phyloP scores from a whole-genome alignment of 2,329 filamentous ascomycete genomes.

The Scedosporium apiospermum region DNA sequence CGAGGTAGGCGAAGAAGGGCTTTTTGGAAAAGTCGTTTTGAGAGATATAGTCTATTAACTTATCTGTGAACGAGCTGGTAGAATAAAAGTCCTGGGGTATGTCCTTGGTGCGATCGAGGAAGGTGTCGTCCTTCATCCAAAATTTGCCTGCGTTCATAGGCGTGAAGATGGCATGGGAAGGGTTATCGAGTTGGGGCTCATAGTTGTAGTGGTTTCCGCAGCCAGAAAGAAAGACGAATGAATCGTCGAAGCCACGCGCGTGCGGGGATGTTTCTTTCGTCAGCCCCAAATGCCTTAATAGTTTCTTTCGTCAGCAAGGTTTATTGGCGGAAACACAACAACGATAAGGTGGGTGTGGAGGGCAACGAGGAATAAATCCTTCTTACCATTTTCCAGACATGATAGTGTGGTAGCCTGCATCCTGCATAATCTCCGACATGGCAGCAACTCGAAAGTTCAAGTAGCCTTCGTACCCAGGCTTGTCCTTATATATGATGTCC shows the following conservation, averaged over 20 bases:
- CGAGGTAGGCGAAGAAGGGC: slow-evolving; percentile 40
- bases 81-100: slow-evolving; percentile 35
- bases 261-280: no score
- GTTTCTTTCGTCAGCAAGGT: no score
- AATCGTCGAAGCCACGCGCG: slow-evolving; percentile 26
- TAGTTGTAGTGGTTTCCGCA: slow-evolving; percentile 44
- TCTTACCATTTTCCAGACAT: slow-evolving; percentile 55
- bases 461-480: slow-evolving; percentile 55
- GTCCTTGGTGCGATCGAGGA: slow-evolving; percentile 23
- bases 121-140: slow-evolving; percentile 34
- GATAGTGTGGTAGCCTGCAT: slow-evolving; percentile 49
- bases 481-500: slow-evolving; percentile 35
- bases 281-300: no score
- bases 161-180: no score
- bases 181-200: slow-evolving; percentile 28
- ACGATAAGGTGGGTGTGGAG: no score
- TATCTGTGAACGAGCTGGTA: slow-evolving; percentile 30
- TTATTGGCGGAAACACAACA: no score
- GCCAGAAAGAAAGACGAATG: slow-evolving; percentile 30
- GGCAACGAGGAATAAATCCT: no score
- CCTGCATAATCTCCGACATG: slow-evolving; percentile 47
- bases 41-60: slow-evolving; percentile 28
- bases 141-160: background rate
- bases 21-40: slow-evolving; percentile 26
- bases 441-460: slow-evolving; percentile 50